Evolutionary conservation across 768 basidiomycete species (phyloP), one percentile per base, ranked within the genome.

Genomic region (Nidularia pulvinata): DNA sequence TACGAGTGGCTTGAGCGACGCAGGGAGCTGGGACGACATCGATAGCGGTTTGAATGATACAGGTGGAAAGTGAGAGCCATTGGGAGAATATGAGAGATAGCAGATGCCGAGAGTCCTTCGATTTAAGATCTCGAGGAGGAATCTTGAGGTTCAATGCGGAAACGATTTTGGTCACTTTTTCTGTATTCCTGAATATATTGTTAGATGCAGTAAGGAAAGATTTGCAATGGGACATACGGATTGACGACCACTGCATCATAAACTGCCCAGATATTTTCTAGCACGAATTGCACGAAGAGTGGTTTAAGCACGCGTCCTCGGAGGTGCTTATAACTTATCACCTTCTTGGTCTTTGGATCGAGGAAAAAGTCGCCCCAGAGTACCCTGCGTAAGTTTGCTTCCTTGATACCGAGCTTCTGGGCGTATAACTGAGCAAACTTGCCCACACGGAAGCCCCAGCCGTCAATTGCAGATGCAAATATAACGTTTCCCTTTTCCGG

Each of bases 351-450:
- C 74, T 98, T 98, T 0, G 96, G 92, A 68, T 98, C 97, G 49
- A 98, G 79, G 70, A 90, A 99, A 66, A 88, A 98, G 69, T 98
- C 97, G 3, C 97, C 97, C 97, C 97, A 99, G 5, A 99, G 76
- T 7, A 94, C 93, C 49, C 85, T 80, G 54, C 90, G 79, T 36
- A 99, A 73, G 63, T 91, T 95, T 5, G 76, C 77, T 71, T 98
- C 96, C 65, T 91, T 90, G 63, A 98, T 88, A 30, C 92, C 91
- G 10, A 99, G 80, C 68, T 96, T 98, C 37, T 83, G 77, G 0
- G 92, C 89, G 69, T 95, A 98, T 7, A 98, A 75, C 65, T 95
- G 87, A 0, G 97, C 94, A 62, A 99, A 99, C 65, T 93, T 93
- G 45, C 88, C 86, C 6, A 98, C 79, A 44, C 96, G 83, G 73